phyloP scores from a whole-genome alignment of 1,139 yeast species.

The Pichia sp. region DNA sequence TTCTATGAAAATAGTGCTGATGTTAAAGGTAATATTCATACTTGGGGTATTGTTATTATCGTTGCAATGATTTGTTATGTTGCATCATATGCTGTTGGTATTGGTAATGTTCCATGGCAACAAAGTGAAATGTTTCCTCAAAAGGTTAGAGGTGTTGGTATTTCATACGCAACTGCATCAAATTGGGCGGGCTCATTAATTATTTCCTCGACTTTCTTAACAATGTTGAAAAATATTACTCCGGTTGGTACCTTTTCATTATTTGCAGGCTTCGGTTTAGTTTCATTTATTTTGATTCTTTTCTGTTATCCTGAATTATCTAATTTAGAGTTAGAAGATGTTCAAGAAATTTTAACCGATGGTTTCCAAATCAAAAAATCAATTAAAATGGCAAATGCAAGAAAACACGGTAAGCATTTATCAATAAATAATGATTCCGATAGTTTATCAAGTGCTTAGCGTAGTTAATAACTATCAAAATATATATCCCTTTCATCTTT shows the following conservation, averaged over 20 bases:
- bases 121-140: conserved; percentile 93
- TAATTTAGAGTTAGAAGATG: conserved; percentile 85
- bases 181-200: conserved; percentile 95
- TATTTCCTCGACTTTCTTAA: conserved; percentile 83
- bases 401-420: conserved; percentile 15
- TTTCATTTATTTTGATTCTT: conserved; percentile 66
- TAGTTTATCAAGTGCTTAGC: not conserved
- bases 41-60: conserved; percentile 85
- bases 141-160: conserved; percentile 86
- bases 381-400: conserved; percentile 45
- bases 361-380: conserved; percentile 84
- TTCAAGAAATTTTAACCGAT: conserved; percentile 66
- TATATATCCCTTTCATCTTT: not conserved
- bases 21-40: conserved; percentile 41
- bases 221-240: conserved; percentile 88
- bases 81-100: conserved; percentile 87
- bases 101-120: conserved; percentile 98
- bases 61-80: conserved; percentile 81
- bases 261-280: conserved; percentile 72
- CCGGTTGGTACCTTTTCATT: conserved; percentile 92
- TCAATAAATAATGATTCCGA: not conserved
- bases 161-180: conserved; percentile 85
- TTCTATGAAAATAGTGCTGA: conserved; percentile 46
- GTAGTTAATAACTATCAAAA: not conserved
- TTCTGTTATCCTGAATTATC: conserved; percentile 90